A percentile compares a stretch with the other conserved stretches of the same genome.
These are phyloP conservation scores for Tremellales sp. DNA, from an alignment of 1,284 basidiomycete genomes.

Conservation along the genomic window DNA sequence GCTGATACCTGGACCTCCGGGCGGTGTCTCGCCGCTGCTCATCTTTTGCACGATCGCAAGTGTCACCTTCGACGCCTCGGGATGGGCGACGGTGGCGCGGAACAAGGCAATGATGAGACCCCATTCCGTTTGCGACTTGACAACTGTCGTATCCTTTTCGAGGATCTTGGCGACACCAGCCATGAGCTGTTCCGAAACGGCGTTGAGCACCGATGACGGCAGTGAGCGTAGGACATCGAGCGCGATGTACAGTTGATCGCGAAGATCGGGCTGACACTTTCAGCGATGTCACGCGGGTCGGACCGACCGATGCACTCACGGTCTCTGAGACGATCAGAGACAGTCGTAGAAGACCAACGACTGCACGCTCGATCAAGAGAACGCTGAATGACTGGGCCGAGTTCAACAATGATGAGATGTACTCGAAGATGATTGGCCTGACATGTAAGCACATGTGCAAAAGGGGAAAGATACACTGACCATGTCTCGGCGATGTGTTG, in stretches of 20 bases:
- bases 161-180: constrained; percentile 76
- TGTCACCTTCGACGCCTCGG: constrained; percentile 80
- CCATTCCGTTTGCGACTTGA: constrained; percentile 92
- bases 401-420: constrained; percentile 74
- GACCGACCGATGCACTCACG: constrained; percentile 50
- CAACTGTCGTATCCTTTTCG: constrained; percentile 66
- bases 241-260: constrained; percentile 90
- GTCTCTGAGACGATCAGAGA: constrained; percentile 73
- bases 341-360: constrained; percentile 79
- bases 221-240: constrained; percentile 83
- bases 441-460: neutral
- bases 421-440: constrained; percentile 90
- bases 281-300: neutral
- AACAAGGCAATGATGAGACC: constrained; percentile 86
- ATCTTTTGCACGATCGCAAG: constrained; percentile 70
- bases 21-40: constrained; percentile 54
- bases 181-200: constrained; percentile 85
- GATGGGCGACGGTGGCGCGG: constrained; percentile 75
- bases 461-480: constrained; percentile 51
- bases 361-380: constrained; percentile 89
- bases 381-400: constrained; percentile 78
- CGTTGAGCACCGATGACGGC: constrained; percentile 69
- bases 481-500: constrained; percentile 80
- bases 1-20: constrained; percentile 56
- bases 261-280: constrained; percentile 58